Evolutionary conservation across 2,329 filamentous ascomycete species (phyloP), one percentile per base, ranked within the genome.

Genomic region (Cercospora berteroae): DNA sequence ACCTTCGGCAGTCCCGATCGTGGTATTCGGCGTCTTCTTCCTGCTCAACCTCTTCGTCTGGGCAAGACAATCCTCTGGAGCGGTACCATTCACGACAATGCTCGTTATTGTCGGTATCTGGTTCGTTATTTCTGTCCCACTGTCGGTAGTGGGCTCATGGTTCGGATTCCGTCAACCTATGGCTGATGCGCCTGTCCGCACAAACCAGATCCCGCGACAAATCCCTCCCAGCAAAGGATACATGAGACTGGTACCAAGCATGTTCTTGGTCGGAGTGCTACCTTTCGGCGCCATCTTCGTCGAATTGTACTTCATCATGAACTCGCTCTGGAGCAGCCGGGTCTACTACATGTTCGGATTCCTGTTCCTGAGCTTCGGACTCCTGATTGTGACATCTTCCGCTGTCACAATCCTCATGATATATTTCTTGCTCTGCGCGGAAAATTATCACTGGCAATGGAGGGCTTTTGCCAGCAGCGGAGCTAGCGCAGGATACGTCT

Each of bases 341-440:
- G 95, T 99, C 72, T 99, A 99, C 85, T 99, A 99, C 86, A 99
- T 99, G 95, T 99, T 99, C 76, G 95, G 95, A 23, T 99, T 99
- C 85, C 84, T 99, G 39, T 99, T 99, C 85, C 86, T 99, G 65
- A 97, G 94, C 85, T 99, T 97, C 77, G 94, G 92, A 10, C 87
- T 99, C 60, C 97, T 99, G 93, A 93, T 98, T 74, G 91, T 97
- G 74, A 98, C 95, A 1, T 93, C 91, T 67, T 94, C 94, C 0
- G 90, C 94, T 0, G 94, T 96, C 48, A 98, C 95, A 0, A 89
- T 98, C 8, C 83, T 99, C 18, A 90, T 98, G 86, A 92, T 97
- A 0, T 99, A 99, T 81, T 98, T 98, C 83, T 79, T 99, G 73
- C 88, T 99, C 13, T 98, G 94, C 77, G 89, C 92, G 0, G 95